A percentile compares a stretch with the other conserved stretches of the same genome.
Conservation (phyloP, 768 basidiomycete genomes). For the Obba rivulosa region DNA sequence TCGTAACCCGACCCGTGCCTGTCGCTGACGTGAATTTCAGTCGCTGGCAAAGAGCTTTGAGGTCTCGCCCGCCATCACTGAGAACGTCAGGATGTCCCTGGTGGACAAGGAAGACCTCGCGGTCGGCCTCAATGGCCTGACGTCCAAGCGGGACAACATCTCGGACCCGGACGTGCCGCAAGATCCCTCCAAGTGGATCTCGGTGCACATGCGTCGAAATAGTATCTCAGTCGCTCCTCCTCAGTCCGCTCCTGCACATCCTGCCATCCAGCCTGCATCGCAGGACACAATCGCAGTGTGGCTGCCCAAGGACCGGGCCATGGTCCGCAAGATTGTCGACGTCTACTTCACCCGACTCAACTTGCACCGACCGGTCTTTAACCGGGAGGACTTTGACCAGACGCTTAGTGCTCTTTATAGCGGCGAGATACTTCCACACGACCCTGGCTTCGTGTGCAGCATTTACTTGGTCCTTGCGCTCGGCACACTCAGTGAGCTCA, state of each 20-base stretch:
- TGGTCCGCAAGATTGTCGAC: slow-evolving; percentile 56
- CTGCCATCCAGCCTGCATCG: slow-evolving; percentile 15
- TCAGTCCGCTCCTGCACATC: slow-evolving; percentile 1
- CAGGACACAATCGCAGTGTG: slow-evolving; percentile 42
- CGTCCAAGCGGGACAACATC: slow-evolving; percentile 60
- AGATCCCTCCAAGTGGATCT: slow-evolving; percentile 59
- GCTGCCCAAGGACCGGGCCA: slow-evolving; percentile 73
- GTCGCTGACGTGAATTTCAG: slow-evolving; percentile 36
- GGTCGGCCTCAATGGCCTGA: slow-evolving; percentile 66
- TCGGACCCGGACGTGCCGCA: slow-evolving; percentile 53
- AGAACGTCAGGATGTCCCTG: slow-evolving; percentile 50
- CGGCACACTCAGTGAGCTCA: slow-evolving; percentile 78
- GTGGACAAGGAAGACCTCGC: slow-evolving; percentile 69
- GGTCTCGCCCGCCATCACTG: slow-evolving; percentile 65
- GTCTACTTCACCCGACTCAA: slow-evolving; percentile 78
- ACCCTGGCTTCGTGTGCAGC: slow-evolving; percentile 77
- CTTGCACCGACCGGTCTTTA: slow-evolving; percentile 72
- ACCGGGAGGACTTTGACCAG: slow-evolving; percentile 62
- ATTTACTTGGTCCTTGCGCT: slow-evolving; percentile 74
- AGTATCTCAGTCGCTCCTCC: slow-evolving; percentile 23
- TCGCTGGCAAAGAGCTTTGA: slow-evolving; percentile 77
- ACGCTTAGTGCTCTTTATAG: slow-evolving; percentile 62
- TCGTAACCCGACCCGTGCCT: neutral
- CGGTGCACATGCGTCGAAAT: slow-evolving; percentile 43
- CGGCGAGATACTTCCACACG: slow-evolving; percentile 44